Conservation (phyloP, 2,329 filamentous ascomycete genomes). For the Bisporella sp. region DNA sequence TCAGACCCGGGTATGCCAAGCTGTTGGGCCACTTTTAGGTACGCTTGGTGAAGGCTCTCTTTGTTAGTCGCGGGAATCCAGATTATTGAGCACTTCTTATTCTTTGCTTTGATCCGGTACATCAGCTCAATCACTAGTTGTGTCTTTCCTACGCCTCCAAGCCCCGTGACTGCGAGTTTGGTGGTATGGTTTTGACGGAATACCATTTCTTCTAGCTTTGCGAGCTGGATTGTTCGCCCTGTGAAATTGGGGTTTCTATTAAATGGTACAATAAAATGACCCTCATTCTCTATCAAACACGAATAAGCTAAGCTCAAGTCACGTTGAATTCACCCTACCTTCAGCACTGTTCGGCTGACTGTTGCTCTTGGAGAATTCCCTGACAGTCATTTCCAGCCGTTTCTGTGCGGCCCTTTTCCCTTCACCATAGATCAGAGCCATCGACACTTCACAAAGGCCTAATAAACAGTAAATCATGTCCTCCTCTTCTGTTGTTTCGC, state of each 20-base stretch:
- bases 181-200: conserved; percentile 23
- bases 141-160: conserved; percentile 33
- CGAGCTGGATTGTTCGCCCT: conserved; percentile 17
- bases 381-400: conserved; percentile 4
- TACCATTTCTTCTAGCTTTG: conserved; percentile 21
- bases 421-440: conserved; percentile 37
- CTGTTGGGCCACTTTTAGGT: conserved; percentile 26
- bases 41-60: conserved; percentile 34
- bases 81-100: conserved; percentile 33
- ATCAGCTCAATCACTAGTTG: conserved; percentile 34
- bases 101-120: conserved; percentile 29
- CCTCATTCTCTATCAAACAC: conserved; percentile 5
- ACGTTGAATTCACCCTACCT: not conserved
- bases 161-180: conserved; percentile 18
- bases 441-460: conserved; percentile 36
- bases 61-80: conserved; percentile 35
- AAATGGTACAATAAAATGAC: conserved; percentile 10
- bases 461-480: conserved; percentile 37
- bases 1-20: conserved; percentile 16
- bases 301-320: conserved; percentile 2
- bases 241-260: conserved; percentile 3
- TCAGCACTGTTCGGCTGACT: conserved; percentile 26
- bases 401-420: conserved; percentile 23
- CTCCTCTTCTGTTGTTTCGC: conserved; percentile 29
- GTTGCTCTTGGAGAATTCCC: conserved; percentile 5